phyloP scores from a whole-genome alignment of 306 rosid genomes.

The Castanospermum australe region DNA sequence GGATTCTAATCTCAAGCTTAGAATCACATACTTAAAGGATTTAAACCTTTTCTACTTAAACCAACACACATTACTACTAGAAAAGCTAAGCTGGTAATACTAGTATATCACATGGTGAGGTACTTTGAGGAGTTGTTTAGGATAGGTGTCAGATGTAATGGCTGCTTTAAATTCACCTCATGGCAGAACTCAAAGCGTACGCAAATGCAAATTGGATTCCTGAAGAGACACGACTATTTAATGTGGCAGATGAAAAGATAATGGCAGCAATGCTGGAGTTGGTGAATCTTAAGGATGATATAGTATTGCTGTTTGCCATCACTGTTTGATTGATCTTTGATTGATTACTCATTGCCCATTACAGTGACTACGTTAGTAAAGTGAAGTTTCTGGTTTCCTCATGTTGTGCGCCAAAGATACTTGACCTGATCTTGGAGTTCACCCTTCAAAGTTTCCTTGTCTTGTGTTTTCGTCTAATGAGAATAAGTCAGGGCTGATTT shows the following conservation, averaged over 20 bases:
- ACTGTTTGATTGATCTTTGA: no score
- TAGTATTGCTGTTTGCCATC: not conserved
- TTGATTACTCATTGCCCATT: not conserved
- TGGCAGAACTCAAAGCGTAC: not conserved
- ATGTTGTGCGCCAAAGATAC: not conserved
- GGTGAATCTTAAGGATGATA: not conserved
- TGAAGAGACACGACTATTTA: constrained; percentile 4
- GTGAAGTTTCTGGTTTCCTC: not conserved
- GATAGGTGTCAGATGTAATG: not conserved
- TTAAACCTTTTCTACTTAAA: no score
- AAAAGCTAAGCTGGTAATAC: no score
- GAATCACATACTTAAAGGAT: no score
- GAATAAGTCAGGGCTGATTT: not conserved
- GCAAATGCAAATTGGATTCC: not conserved
- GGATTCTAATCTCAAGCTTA: no score
- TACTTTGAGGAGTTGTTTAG: no score
- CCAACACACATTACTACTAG: no score
- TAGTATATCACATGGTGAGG: no score
- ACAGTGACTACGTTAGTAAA: not conserved
- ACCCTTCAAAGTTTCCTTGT: not conserved
- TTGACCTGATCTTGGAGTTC: not conserved
- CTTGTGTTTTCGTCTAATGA: not conserved
- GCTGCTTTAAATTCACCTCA: not conserved
- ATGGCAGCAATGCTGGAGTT: constrained; percentile 11
- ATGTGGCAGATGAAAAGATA: constrained; percentile 26